These are phyloP conservation scores for Aspergillus sclerotiicarbonarius DNA, from an alignment of 495 filamentous ascomycete species.

Conservation along the genomic window DNA sequence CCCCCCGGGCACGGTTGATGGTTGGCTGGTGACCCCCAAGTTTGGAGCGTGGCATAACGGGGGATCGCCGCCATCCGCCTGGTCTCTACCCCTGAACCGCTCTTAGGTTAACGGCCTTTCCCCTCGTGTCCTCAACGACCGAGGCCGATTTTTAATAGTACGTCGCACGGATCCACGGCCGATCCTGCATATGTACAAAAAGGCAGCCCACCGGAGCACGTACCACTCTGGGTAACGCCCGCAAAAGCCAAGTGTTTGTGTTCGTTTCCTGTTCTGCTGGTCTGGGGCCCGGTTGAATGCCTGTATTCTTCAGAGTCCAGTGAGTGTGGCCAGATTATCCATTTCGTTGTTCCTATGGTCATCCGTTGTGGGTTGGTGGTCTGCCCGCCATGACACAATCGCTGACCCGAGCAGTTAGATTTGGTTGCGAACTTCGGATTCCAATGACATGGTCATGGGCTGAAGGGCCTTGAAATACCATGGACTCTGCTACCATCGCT, in stretches of 20 bases:
- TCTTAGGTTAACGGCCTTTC: slow-evolving; percentile 3
- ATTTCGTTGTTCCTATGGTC: background rate
- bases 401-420: slow-evolving; percentile 11
- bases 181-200: slow-evolving; percentile 21
- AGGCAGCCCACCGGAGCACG: slow-evolving; percentile 1
- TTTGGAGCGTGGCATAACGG: slow-evolving; percentile 13
- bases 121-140: slow-evolving; percentile 13
- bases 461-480: slow-evolving; percentile 25
- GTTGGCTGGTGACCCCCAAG: slow-evolving; percentile 11
- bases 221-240: slow-evolving; percentile 6
- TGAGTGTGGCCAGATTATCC: background rate
- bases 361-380: background rate
- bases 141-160: slow-evolving; percentile 17
- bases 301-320: slow-evolving; percentile 3
- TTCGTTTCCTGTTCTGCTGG: slow-evolving; percentile 15
- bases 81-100: slow-evolving; percentile 25
- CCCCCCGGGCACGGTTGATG: slow-evolving; percentile 12
- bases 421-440: slow-evolving; percentile 1
- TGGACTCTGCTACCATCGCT: slow-evolving; percentile 30
- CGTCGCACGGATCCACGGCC: slow-evolving; percentile 20
- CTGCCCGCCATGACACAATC: background rate
- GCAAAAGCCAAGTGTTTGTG: slow-evolving; percentile 6
- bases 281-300: slow-evolving; percentile 4
- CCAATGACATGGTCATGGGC: slow-evolving; percentile 20
- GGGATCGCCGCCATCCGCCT: slow-evolving; percentile 14